phyloP scores from a whole-genome alignment of 179 eudicot genomes.

The Patellifolia procumbens region DNA sequence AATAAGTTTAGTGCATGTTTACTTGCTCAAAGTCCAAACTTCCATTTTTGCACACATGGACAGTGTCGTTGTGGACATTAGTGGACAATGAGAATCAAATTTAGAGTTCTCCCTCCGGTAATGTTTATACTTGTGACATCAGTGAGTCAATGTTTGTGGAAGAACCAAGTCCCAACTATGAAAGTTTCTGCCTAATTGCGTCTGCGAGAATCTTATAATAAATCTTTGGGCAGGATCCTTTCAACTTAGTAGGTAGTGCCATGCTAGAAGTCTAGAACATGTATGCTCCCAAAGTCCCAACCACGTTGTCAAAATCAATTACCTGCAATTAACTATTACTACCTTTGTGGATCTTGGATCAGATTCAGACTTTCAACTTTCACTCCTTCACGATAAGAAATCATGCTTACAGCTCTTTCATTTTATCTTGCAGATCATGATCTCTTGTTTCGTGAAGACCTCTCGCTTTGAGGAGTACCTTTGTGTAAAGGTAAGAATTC shows the following conservation, averaged over 20 bases:
- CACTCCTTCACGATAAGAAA: neutral
- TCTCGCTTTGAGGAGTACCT: conserved; percentile 82
- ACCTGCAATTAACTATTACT: neutral
- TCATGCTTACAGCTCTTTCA: conserved; percentile 4
- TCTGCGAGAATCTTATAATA: neutral
- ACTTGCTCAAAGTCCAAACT: neutral
- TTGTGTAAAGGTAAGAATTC: conserved; percentile 68
- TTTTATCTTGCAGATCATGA: conserved; percentile 45
- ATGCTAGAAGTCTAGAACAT: neutral
- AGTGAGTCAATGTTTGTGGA: neutral
- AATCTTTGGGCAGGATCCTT: neutral
- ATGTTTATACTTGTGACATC: neutral
- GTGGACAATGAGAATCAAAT: neutral
- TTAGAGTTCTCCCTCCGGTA: neutral
- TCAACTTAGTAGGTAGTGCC: neutral
- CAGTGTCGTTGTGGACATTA: neutral
- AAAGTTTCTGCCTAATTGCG: neutral
- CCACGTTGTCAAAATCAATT: neutral
- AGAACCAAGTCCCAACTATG: neutral
- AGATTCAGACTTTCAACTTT: neutral
- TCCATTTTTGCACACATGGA: neutral
- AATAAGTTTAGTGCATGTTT: neutral
- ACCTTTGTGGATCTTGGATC: neutral
- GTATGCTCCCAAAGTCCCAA: neutral
- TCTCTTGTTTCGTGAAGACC: conserved; percentile 94